These are phyloP conservation scores for Sanghuangporus baumii DNA, from an alignment of 1,284 basidiomycete genomes.

Conservation along the genomic window DNA sequence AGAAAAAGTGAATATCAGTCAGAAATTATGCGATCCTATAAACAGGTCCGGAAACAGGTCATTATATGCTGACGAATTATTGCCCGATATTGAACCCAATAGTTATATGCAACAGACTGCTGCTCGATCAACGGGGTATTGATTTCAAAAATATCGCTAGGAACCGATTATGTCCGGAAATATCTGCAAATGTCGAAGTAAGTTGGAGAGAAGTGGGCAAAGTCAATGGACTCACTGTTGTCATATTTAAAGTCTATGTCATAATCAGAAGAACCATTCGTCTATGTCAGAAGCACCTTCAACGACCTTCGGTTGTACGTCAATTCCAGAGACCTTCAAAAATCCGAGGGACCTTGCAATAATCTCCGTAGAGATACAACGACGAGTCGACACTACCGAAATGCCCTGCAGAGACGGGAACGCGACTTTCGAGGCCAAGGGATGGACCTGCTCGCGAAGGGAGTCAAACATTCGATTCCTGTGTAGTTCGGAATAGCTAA, in stretches of 20 bases:
- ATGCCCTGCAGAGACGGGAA: neutral
- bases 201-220: too few species aligned
- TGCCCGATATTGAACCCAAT: too few species aligned
- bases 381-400: neutral
- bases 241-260: neutral
- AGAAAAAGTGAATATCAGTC: neutral
- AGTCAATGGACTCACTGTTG: too few species aligned
- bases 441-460: neutral
- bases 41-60: neutral
- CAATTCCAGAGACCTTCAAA: neutral
- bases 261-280: neutral
- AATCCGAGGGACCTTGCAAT: neutral
- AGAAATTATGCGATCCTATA: neutral
- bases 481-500: neutral
- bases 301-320: neutral
- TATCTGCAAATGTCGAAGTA: too few species aligned
- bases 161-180: too few species aligned
- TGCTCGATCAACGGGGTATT: too few species aligned
- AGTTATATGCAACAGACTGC: too few species aligned
- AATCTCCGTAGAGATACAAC: neutral
- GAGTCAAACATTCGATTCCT: neutral
- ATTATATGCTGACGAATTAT: too few species aligned
- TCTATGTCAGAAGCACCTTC: neutral
- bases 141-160: too few species aligned
- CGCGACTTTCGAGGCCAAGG: neutral